Conservation (phyloP, 768 basidiomycete genomes). For the Phanerochaete sordida region DNA sequence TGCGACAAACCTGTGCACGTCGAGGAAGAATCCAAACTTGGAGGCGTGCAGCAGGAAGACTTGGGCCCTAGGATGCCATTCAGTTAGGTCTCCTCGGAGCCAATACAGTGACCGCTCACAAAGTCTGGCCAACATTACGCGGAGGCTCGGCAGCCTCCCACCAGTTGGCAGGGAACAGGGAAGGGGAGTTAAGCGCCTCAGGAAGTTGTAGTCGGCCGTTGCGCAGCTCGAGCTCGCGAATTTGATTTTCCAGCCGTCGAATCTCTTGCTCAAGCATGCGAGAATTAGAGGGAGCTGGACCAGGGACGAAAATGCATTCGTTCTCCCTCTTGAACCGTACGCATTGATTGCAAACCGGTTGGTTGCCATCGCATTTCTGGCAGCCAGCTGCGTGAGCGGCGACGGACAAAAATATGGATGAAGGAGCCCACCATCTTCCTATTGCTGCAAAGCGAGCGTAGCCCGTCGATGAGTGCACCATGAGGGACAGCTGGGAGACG, state of each 20-base stretch:
- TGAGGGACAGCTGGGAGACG: neutral
- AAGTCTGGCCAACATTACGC: neutral
- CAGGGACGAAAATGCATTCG: slow-evolving; percentile 65
- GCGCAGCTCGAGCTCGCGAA: slow-evolving; percentile 33
- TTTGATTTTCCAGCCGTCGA: slow-evolving; percentile 47
- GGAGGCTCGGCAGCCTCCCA: slow-evolving; percentile 5
- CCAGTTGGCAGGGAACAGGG: slow-evolving; percentile 25
- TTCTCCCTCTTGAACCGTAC: slow-evolving; percentile 41
- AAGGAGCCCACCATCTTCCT: slow-evolving; percentile 7
- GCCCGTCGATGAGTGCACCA: neutral
- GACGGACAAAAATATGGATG: slow-evolving; percentile 23
- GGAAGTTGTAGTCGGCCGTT: slow-evolving; percentile 22
- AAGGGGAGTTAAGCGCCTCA: neutral
- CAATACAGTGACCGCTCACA: slow-evolving; percentile 3
- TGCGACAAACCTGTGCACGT: slow-evolving; percentile 37
- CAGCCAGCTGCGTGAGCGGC: neutral
- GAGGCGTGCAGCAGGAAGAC: slow-evolving; percentile 47
- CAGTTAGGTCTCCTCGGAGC: neutral
- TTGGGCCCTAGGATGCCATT: neutral
- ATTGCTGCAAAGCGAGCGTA: neutral
- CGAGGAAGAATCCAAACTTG: slow-evolving; percentile 63
- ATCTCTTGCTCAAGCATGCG: slow-evolving; percentile 57
- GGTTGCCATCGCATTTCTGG: slow-evolving; percentile 63
- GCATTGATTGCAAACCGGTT: slow-evolving; percentile 63
- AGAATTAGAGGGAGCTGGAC: slow-evolving; percentile 53